Percentiles rank a stretch among this genome's conserved stretches.
These are phyloP conservation scores for Vitis hybrid DNA, from an alignment of 177 flowering plant species.

Conservation along the genomic window DNA sequence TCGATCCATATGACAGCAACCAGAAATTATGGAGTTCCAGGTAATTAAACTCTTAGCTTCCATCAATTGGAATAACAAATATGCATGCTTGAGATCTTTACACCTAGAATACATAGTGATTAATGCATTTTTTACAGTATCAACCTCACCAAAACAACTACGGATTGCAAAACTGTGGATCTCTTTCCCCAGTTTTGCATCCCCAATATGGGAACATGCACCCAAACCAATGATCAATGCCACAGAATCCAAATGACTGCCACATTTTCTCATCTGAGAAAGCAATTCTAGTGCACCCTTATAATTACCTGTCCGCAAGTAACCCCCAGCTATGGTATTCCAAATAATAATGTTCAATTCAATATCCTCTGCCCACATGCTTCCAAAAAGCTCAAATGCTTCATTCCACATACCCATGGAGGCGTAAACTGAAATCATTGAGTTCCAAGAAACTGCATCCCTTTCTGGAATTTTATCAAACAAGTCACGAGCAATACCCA, in stretches of 20 bases:
- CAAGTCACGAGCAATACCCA: constrained; percentile 43
- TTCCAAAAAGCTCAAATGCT: constrained; percentile 55
- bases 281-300: constrained; percentile 47
- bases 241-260: constrained; percentile 42
- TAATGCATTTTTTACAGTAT: constrained; percentile 52
- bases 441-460: constrained; percentile 70
- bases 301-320: constrained; percentile 45
- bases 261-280: constrained; percentile 38
- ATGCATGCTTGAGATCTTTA: constrained; percentile 47
- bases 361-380: constrained; percentile 31
- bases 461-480: constrained; percentile 60
- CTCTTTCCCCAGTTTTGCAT: constrained; percentile 48
- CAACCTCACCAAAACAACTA: constrained; percentile 20
- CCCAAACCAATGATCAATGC: constrained; percentile 51
- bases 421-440: constrained; percentile 60
- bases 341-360: constrained; percentile 48
- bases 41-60: constrained; percentile 40
- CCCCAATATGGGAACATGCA: constrained; percentile 58
- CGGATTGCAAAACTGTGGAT: constrained; percentile 62
- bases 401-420: constrained; percentile 52
- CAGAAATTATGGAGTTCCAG: constrained; percentile 80
- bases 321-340: constrained; percentile 75
- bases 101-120: constrained; percentile 76
- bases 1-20: constrained; percentile 41
- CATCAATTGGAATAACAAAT: constrained; percentile 36